These are phyloP conservation scores for Metarhizium humberi DNA, from an alignment of 2,329 filamentous ascomycete genomes.

Conservation along the genomic window DNA sequence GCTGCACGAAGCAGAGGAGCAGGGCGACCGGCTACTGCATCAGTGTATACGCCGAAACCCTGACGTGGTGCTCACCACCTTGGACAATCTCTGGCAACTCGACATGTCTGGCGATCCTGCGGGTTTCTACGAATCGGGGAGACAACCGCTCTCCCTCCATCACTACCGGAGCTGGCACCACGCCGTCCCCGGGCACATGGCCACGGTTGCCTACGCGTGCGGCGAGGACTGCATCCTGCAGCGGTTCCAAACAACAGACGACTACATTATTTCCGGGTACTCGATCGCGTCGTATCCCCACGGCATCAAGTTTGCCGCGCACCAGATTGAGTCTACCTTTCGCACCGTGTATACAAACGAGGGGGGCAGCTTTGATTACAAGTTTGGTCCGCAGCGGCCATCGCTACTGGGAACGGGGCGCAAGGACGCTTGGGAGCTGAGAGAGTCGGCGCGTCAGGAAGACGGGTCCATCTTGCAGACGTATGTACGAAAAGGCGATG, in stretches of 20 bases:
- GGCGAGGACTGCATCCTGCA: constrained; percentile 21
- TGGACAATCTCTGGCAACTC: constrained; percentile 50
- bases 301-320: background rate
- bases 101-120: constrained; percentile 50
- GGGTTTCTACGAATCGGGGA: constrained; percentile 53
- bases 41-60: constrained; percentile 52
- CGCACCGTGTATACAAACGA: constrained; percentile 31
- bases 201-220: constrained; percentile 47
- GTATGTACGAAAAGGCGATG: background rate
- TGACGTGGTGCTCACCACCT: constrained; percentile 41
- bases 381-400: constrained; percentile 37
- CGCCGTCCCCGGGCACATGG: constrained; percentile 44
- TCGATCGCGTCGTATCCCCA: too few species aligned
- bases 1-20: background rate
- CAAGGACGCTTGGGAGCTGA: constrained; percentile 43
- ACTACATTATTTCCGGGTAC: constrained; percentile 18
- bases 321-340: constrained; percentile 39
- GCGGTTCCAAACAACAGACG: constrained; percentile 42
- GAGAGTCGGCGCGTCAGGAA: constrained; percentile 20
- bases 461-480: background rate
- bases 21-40: constrained; percentile 5
- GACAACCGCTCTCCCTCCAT: constrained; percentile 50
- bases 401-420: constrained; percentile 36
- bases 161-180: constrained; percentile 53
- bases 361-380: constrained; percentile 39